Evolutionary conservation across 106 monocot genomes (phyloP).

Genomic region (Dioscorea alata): DNA sequence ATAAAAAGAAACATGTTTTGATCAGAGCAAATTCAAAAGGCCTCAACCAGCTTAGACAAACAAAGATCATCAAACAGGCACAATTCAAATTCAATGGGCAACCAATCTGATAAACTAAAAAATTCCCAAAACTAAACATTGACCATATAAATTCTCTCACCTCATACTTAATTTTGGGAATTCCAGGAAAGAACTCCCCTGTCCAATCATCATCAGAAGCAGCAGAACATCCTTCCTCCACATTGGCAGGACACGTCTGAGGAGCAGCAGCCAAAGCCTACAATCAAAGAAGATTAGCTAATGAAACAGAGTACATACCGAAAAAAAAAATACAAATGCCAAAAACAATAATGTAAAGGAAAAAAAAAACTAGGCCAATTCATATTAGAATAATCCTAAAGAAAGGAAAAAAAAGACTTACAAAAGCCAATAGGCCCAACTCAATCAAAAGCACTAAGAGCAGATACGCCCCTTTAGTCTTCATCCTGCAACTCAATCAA

Average conservation of each 20-base stretch:
- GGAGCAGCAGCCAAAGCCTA: constrained; percentile 26
- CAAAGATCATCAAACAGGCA: background rate
- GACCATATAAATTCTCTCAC: constrained; percentile 21
- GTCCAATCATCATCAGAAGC: constrained; percentile 55
- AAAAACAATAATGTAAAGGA: background rate
- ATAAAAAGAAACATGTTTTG: background rate
- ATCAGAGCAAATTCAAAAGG: background rate
- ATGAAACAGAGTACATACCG: background rate
- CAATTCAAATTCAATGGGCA: background rate
- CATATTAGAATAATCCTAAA: too few species aligned
- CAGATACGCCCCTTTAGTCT: background rate
- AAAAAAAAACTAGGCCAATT: too few species aligned
- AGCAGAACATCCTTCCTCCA: constrained; percentile 38
- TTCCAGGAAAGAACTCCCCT: constrained; percentile 90
- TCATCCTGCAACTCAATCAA: constrained; percentile 14
- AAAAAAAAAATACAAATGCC: background rate
- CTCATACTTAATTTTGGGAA: constrained; percentile 96
- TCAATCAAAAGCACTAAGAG: constrained; percentile 18
- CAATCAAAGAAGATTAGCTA: constrained; percentile 3
- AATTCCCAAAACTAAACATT: background rate
- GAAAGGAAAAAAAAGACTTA: constrained; percentile 13
- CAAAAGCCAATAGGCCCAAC: constrained; percentile 14
- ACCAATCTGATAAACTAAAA: background rate
- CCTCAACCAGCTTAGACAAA: background rate
- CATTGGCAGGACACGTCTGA: constrained; percentile 66